Percentiles rank a stretch among this genome's conserved stretches.
These are phyloP conservation scores for Mycena floridula DNA, from an alignment of 768 basidiomycete species.

Conservation along the genomic window DNA sequence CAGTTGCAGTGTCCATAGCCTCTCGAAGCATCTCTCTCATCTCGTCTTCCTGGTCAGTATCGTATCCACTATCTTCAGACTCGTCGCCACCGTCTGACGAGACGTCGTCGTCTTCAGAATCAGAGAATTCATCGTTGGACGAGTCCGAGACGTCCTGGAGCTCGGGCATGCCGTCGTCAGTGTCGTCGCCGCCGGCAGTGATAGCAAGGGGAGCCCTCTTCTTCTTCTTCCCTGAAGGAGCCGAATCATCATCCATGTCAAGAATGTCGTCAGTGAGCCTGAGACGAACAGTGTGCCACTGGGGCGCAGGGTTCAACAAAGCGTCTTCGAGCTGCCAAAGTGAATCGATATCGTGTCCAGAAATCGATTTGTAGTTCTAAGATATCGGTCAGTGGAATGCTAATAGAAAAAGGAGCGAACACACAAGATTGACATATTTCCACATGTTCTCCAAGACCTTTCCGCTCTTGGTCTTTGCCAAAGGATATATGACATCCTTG, in stretches of 20 bases:
- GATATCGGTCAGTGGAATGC: constrained; percentile 7
- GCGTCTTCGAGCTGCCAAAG: constrained; percentile 59
- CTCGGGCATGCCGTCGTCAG: constrained; percentile 56
- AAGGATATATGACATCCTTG: constrained; percentile 52
- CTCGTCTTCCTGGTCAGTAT: constrained; percentile 66
- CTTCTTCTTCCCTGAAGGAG: constrained; percentile 14
- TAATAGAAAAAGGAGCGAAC: constrained; percentile 10
- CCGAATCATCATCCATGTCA: constrained; percentile 14
- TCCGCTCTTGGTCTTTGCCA: constrained; percentile 47
- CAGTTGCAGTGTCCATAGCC: constrained; percentile 66
- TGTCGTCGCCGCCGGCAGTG: constrained; percentile 40
- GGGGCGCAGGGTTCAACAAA: constrained; percentile 40
- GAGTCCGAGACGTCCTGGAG: constrained; percentile 64
- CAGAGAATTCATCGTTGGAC: constrained; percentile 27
- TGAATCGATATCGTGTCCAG: constrained; percentile 47
- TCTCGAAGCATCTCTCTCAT: constrained; percentile 55
- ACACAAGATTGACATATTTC: constrained; percentile 54
- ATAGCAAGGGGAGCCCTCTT: constrained; percentile 44
- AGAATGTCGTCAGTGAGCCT: constrained; percentile 21
- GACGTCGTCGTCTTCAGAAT: constrained; percentile 27
- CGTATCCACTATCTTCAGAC: constrained; percentile 42
- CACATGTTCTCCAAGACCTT: constrained; percentile 55
- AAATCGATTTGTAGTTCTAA: constrained; percentile 53
- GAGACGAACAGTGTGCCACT: constrained; percentile 47
- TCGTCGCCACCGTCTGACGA: constrained; percentile 31